Percentiles rank a stretch among this genome's conserved stretches.
phyloP scores from a whole-genome alignment of 2,329 filamentous ascomycete genomes.

The Clonostachys solani region DNA sequence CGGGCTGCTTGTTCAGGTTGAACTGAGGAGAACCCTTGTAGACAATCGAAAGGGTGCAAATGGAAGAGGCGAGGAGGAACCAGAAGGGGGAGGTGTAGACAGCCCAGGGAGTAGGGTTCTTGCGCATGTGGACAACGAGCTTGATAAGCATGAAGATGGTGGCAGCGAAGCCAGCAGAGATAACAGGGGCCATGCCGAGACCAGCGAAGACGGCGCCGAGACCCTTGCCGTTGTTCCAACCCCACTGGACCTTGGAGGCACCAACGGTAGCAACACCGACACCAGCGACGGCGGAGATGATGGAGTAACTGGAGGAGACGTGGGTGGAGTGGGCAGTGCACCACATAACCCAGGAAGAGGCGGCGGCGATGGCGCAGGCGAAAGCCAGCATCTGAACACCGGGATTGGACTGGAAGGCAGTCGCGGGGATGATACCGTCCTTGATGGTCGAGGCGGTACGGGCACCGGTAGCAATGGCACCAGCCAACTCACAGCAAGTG shows the following conservation, averaged over 20 bases:
- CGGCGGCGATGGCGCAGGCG: constrained; percentile 28
- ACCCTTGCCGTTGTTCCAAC: constrained; percentile 47
- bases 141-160: constrained; percentile 8
- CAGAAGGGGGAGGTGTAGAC: constrained; percentile 71
- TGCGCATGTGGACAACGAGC: constrained; percentile 45
- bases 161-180: constrained; percentile 9
- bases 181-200: constrained; percentile 10
- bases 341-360: constrained; percentile 34
- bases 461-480: constrained; percentile 41
- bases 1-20: constrained; percentile 60
- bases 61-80: constrained; percentile 70
- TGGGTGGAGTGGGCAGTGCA: constrained; percentile 22
- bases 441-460: constrained; percentile 41
- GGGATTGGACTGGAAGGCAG: constrained; percentile 30
- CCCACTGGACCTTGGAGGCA: constrained; percentile 25
- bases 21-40: constrained; percentile 76
- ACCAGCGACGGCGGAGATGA: constrained; percentile 38
- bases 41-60: constrained; percentile 74
- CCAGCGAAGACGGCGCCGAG: constrained; percentile 12
- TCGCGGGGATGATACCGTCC: constrained; percentile 48
- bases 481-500: constrained; percentile 40
- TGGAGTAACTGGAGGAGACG: constrained; percentile 41
- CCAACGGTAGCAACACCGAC: constrained; percentile 56
- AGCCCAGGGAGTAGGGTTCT: constrained; percentile 68
- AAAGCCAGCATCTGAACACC: constrained; percentile 35